A percentile compares a stretch with the other conserved stretches of the same genome.
phyloP scores from a whole-genome alignment of 495 filamentous ascomycete genomes.

The Extremus antarcticus region DNA sequence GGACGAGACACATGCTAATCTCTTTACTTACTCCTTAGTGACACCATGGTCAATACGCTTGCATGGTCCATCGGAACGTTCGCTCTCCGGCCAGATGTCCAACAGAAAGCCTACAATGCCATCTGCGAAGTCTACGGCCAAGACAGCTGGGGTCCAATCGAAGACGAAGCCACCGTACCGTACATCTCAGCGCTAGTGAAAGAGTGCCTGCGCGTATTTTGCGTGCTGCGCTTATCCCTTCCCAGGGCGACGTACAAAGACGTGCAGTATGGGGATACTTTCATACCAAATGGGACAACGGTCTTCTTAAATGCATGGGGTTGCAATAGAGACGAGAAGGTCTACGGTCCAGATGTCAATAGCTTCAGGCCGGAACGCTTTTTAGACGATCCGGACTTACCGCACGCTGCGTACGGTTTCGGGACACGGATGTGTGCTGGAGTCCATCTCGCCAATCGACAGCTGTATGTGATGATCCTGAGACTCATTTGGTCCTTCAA shows the following conservation, averaged over 20 bases:
- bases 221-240: conserved; percentile 49
- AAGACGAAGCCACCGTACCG: conserved; percentile 8
- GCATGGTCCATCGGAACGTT: conserved; percentile 53
- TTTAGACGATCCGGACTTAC: conserved; percentile 51
- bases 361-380: conserved; percentile 51
- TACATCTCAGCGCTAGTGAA: conserved; percentile 49
- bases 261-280: conserved; percentile 43
- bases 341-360: conserved; percentile 46
- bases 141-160: conserved; percentile 18
- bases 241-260: conserved; percentile 51
- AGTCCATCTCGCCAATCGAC: conserved; percentile 49
- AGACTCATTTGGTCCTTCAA: conserved; percentile 49
- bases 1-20: no score
- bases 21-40: no score
- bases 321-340: conserved; percentile 50
- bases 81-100: conserved; percentile 47
- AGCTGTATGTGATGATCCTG: conserved; percentile 56
- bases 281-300: conserved; percentile 49
- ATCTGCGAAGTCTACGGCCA: conserved; percentile 44
- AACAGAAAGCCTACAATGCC: conserved; percentile 45
- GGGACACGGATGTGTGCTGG: conserved; percentile 60
- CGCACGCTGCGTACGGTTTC: conserved; percentile 50
- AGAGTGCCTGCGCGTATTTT: conserved; percentile 49
- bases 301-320: conserved; percentile 58
- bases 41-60: conserved; percentile 52